Conservation (phyloP, 495 filamentous ascomycete species). For the Hypoxylon perforatum region DNA sequence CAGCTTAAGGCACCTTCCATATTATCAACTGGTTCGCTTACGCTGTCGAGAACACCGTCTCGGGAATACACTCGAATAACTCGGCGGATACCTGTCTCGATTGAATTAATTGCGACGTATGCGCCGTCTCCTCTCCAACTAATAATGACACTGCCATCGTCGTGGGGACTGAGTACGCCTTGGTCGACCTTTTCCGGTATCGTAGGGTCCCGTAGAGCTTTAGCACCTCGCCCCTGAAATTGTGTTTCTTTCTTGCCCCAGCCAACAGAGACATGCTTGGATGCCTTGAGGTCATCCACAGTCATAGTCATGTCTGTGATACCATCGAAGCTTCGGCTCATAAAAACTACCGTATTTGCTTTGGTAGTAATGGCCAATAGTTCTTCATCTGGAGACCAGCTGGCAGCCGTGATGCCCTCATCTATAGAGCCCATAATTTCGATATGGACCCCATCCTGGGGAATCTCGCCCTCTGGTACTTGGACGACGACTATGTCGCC, state of each 20-base stretch:
- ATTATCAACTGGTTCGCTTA: slow-evolving; percentile 91
- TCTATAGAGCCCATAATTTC: slow-evolving; percentile 95
- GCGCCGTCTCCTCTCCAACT: slow-evolving; percentile 96
- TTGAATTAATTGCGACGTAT: slow-evolving; percentile 84
- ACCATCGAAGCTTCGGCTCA: slow-evolving; percentile 91
- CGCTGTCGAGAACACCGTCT: slow-evolving; percentile 89
- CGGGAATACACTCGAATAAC: slow-evolving; percentile 88
- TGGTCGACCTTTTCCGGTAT: slow-evolving; percentile 93
- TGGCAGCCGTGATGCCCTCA: slow-evolving; percentile 86
- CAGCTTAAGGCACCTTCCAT: slow-evolving; percentile 89
- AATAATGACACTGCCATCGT: slow-evolving; percentile 76
- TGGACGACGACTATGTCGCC: slow-evolving; percentile 89
- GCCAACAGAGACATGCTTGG: slow-evolving; percentile 95
- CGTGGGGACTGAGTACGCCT: slow-evolving; percentile 75
- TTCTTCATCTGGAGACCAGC: slow-evolving; percentile 96
- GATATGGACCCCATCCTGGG: slow-evolving; percentile 66
- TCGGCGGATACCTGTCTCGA: slow-evolving; percentile 74
- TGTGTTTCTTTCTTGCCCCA: slow-evolving; percentile 99
- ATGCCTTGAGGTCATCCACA: slow-evolving; percentile 81
- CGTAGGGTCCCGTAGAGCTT: slow-evolving; percentile 87
- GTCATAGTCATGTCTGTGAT: slow-evolving; percentile 77
- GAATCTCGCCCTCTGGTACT: slow-evolving; percentile 70
- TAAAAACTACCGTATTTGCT: slow-evolving; percentile 84
- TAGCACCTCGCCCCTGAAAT: slow-evolving; percentile 90
- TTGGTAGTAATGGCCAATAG: slow-evolving; percentile 83